Conservation (phyloP, 805 yeast species). For the Hanseniaspora valbyensis region DNA sequence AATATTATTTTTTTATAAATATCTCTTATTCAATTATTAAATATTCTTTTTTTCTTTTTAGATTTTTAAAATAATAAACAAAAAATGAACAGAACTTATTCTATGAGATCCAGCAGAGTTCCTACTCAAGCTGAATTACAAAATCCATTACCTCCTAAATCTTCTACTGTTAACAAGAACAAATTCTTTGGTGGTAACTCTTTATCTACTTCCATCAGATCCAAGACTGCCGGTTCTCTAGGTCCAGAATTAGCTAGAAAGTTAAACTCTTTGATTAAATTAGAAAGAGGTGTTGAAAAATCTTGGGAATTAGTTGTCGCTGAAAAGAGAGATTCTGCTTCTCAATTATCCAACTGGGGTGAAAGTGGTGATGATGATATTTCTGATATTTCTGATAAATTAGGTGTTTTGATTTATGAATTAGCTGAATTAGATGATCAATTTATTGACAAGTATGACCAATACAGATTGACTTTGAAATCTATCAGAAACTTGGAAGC, state of each 20-base stretch:
- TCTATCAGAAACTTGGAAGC: conserved; percentile 75
- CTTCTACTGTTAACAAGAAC: conserved; percentile 71
- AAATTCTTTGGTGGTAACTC: conserved; percentile 82
- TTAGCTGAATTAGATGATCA: conserved; percentile 80
- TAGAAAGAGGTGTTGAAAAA: conserved; percentile 72
- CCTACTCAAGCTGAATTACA: conserved; percentile 95
- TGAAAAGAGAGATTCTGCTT: conserved; percentile 73
- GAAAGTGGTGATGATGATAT: conserved; percentile 78
- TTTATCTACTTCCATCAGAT: conserved; percentile 47
- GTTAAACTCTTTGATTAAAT: conserved; percentile 61
- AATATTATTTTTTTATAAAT: too few species aligned
- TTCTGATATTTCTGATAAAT: conserved; percentile 73
- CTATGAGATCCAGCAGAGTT: conserved; percentile 75
- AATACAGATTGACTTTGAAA: conserved; percentile 72
- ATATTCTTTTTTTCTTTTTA: too few species aligned
- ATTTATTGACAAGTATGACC: conserved; percentile 76
- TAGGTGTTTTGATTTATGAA: conserved; percentile 73
- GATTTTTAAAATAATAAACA: neutral
- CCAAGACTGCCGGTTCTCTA: conserved; percentile 62
- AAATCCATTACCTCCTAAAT: conserved; percentile 82
- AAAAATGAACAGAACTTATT: conserved; percentile 75
- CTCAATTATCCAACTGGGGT: conserved; percentile 78
- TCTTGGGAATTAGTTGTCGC: conserved; percentile 65
- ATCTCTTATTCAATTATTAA: too few species aligned
- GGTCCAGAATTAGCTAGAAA: conserved; percentile 75